These are phyloP conservation scores for Peniophora sp. DNA, from an alignment of 1,284 basidiomycete genomes.

Conservation along the genomic window DNA sequence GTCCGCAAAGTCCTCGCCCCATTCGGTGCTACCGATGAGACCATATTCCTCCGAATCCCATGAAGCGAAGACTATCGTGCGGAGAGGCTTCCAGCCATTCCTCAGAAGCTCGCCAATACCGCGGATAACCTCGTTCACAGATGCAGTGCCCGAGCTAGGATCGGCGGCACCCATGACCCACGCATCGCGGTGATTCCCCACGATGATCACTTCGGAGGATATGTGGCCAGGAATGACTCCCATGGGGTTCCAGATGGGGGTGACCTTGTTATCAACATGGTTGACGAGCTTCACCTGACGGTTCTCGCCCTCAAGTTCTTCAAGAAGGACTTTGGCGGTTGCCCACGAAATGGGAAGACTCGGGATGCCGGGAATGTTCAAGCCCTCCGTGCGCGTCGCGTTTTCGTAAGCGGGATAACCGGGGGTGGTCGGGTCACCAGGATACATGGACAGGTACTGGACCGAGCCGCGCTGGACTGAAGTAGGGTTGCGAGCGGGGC, in stretches of 20 bases:
- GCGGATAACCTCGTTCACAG: slow-evolving; percentile 77
- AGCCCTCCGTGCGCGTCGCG: slow-evolving; percentile 59
- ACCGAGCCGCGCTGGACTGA: slow-evolving; percentile 85
- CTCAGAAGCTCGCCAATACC: slow-evolving; percentile 72
- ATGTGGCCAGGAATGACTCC: slow-evolving; percentile 86
- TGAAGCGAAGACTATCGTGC: slow-evolving; percentile 83
- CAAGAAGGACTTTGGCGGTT: slow-evolving; percentile 56
- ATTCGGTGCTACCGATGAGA: slow-evolving; percentile 83
- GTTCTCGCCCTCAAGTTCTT: slow-evolving; percentile 47
- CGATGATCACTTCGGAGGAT: slow-evolving; percentile 75
- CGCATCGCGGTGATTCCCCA: slow-evolving; percentile 80
- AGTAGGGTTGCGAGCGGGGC: slow-evolving; percentile 82
- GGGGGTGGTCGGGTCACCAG: slow-evolving; percentile 83
- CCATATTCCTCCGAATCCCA: slow-evolving; percentile 97
- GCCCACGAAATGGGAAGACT: slow-evolving; percentile 72
- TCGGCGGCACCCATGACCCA: slow-evolving; percentile 76
- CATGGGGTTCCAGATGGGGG: slow-evolving; percentile 86
- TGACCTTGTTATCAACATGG: slow-evolving; percentile 65
- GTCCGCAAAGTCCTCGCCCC: slow-evolving; percentile 81
- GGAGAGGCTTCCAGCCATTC: slow-evolving; percentile 82
- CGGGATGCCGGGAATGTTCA: slow-evolving; percentile 76
- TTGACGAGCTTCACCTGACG: slow-evolving; percentile 52
- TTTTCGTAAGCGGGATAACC: slow-evolving; percentile 84
- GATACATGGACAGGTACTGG: slow-evolving; percentile 76
- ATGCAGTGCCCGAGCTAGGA: slow-evolving; percentile 82